phyloP scores from a whole-genome alignment of 2,329 filamentous ascomycete species.

The Pestalotiopsis sp. region DNA sequence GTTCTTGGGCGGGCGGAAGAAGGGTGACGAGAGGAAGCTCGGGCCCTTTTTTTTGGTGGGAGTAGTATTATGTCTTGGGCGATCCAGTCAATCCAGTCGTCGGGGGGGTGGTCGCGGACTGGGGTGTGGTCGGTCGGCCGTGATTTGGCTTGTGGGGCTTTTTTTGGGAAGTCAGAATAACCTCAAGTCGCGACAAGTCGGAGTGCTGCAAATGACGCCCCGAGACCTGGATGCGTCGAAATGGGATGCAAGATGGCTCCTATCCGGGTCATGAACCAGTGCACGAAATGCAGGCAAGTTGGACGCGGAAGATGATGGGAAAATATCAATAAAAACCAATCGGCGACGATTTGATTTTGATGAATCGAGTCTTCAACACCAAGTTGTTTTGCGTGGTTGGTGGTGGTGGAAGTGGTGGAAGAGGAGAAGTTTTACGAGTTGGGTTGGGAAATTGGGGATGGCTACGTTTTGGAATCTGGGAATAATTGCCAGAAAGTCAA shows the following conservation, averaged over 20 bases:
- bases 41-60: neutral
- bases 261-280: slow-evolving; percentile 16
- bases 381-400: slow-evolving; percentile 32
- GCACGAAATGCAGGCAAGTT: slow-evolving; percentile 27
- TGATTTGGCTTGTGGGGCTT: slow-evolving; percentile 8
- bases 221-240: neutral
- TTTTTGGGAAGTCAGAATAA: slow-evolving; percentile 14
- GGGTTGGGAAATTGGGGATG: slow-evolving; percentile 48
- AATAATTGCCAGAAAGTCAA: slow-evolving; percentile 44
- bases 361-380: slow-evolving; percentile 33
- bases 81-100: neutral
- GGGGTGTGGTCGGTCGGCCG: neutral
- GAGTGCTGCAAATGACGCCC: slow-evolving; percentile 9
- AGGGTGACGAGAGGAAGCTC: neutral
- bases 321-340: slow-evolving; percentile 31
- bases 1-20: neutral
- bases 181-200: slow-evolving; percentile 17
- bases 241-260: slow-evolving; percentile 18
- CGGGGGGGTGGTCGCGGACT: slow-evolving; percentile 3
- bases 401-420: slow-evolving; percentile 27
- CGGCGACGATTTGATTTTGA: slow-evolving; percentile 38
- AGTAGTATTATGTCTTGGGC: neutral
- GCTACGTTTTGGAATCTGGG: slow-evolving; percentile 49
- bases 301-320: slow-evolving; percentile 27
- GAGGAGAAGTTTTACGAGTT: slow-evolving; percentile 36